These are phyloP conservation scores for Parasarocladium wereldwijsianum DNA, from an alignment of 2,329 filamentous ascomycete species.

Conservation along the genomic window DNA sequence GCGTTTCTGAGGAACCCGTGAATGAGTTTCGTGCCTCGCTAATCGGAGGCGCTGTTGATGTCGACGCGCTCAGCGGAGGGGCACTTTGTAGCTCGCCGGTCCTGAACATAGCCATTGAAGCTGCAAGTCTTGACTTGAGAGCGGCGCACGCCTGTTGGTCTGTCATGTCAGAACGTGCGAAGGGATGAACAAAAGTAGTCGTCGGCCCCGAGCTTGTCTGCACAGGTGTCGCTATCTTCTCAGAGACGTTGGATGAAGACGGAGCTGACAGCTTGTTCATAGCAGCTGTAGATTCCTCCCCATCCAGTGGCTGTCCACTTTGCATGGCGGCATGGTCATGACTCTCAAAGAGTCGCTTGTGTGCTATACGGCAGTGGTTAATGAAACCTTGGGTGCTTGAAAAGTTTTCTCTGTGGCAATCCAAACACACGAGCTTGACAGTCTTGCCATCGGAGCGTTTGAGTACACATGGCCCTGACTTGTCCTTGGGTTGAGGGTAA, in stretches of 20 bases:
- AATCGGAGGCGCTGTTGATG: constrained; percentile 7
- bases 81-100: constrained; percentile 36
- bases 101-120: constrained; percentile 35
- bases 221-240: constrained; percentile 12
- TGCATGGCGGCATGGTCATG: constrained; percentile 86
- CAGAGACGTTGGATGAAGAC: constrained; percentile 5
- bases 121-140: constrained; percentile 36
- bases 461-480: constrained; percentile 68
- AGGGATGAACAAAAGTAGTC: constrained; percentile 15
- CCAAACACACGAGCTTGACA: constrained; percentile 80
- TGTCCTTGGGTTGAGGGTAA: constrained; percentile 62
- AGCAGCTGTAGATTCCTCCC: constrained; percentile 9
- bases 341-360: constrained; percentile 85
- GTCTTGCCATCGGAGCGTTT: constrained; percentile 74
- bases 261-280: too few relatives aligned
- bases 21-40: constrained; percentile 18
- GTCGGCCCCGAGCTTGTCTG: constrained; percentile 5
- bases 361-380: constrained; percentile 94
- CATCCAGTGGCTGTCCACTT: constrained; percentile 69
- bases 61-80: constrained; percentile 24
- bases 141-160: constrained; percentile 36
- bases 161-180: constrained; percentile 28
- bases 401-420: constrained; percentile 83
- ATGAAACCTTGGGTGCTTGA: constrained; percentile 98
- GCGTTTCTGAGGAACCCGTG: constrained; percentile 41